Base-by-base conservation (phyloP, 2,329 filamentous ascomycete species). In the Cladophialophora exuberans region DNA sequence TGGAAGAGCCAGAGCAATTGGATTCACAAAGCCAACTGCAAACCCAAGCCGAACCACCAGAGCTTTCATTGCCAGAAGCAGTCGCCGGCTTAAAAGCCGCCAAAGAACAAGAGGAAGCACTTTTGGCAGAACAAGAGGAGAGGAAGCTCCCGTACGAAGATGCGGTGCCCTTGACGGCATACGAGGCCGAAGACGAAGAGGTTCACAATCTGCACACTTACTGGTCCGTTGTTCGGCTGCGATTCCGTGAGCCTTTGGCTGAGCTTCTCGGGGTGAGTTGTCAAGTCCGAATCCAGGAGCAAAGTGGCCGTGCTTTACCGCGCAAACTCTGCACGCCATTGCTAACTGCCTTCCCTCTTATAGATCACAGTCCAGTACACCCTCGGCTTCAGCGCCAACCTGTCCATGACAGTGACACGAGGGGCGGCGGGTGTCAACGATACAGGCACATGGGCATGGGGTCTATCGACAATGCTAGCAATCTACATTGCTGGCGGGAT, bases 211-310 rank as follows among this genome's bases (percentile, higher is more conserved):
- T 73, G 50, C 72, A 74, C 53, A 74, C 76, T 20, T 63, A 73
- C 61, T 76, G 80, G 79, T 73, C 76, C 26, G 70, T 76, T 15
- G 72, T 82, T 20, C 74, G 80, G 18, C 76, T 77, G 0, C 72
- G 76, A 30, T 76, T 80, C 61, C 74, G 79, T 9, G 79, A 83
- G 62, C 76, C 78, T 23, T 69, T 82, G 1, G 80, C 79, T 1
- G 80, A 83, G 59, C 72, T 78, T 1, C 71, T 83, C 6, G 79
- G 74, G 2, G 78, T 79, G 25, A 67, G 62, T 46, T 31, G 13
- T n/a, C n/a, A n/a, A n/a, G n/a, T n/a, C n/a, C n/a, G n/a, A n/a
- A n/a, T n/a, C n/a, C n/a, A n/a, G n/a, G n/a, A n/a, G n/a, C n/a
- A n/a, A n/a, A n/a, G n/a, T n/a, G n/a, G n/a, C n/a, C n/a, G n/a